A percentile compares a stretch with the other conserved stretches of the same genome.
Evolutionary conservation across 768 basidiomycete genomes (phyloP).

Genomic region (Suillus spraguei): DNA sequence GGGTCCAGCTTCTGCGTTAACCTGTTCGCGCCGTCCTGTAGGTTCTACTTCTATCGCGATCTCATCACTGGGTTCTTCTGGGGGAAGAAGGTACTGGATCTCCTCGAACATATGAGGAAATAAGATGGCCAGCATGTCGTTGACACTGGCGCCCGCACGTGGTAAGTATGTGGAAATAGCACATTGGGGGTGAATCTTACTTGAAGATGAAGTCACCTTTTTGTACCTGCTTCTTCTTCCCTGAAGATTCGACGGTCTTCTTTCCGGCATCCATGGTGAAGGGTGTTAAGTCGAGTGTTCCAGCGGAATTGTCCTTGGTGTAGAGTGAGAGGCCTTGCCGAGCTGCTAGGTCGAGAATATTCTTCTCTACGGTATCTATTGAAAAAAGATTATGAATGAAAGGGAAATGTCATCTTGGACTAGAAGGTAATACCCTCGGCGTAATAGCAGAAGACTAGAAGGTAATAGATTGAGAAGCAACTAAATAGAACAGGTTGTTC

Average conservation of each 20-base stretch:
- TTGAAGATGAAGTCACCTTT: conserved; percentile 85
- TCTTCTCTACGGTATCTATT: conserved; percentile 77
- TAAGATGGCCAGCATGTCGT: conserved; percentile 82
- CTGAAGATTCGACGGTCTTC: conserved; percentile 51
- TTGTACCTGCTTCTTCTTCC: conserved; percentile 38
- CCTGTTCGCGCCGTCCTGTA: conserved; percentile 17
- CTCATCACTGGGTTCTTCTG: conserved; percentile 28
- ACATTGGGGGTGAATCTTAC: conserved; percentile 36
- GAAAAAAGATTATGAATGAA: background rate
- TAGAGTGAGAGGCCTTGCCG: conserved; percentile 80
- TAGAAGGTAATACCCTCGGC: conserved; percentile 51
- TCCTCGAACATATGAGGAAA: conserved; percentile 85
- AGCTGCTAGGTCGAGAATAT: conserved; percentile 81
- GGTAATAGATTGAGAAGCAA: conserved; percentile 12
- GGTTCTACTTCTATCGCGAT: conserved; percentile 11
- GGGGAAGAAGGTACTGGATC: conserved; percentile 61
- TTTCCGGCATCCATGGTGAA: conserved; percentile 56
- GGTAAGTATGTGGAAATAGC: conserved; percentile 6
- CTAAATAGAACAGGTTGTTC: conserved; percentile 3
- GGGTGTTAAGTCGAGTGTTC: conserved; percentile 63
- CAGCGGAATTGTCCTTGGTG: conserved; percentile 70
- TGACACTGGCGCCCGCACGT: conserved; percentile 42
- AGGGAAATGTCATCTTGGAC: conserved; percentile 8
- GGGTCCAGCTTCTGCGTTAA: conserved; percentile 55
- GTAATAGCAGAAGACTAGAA: conserved; percentile 76